Evolutionary conservation across 2,329 filamentous ascomycete species (phyloP), one percentile per base, ranked within the genome.

Genomic region (Colletotrichum salicis): DNA sequence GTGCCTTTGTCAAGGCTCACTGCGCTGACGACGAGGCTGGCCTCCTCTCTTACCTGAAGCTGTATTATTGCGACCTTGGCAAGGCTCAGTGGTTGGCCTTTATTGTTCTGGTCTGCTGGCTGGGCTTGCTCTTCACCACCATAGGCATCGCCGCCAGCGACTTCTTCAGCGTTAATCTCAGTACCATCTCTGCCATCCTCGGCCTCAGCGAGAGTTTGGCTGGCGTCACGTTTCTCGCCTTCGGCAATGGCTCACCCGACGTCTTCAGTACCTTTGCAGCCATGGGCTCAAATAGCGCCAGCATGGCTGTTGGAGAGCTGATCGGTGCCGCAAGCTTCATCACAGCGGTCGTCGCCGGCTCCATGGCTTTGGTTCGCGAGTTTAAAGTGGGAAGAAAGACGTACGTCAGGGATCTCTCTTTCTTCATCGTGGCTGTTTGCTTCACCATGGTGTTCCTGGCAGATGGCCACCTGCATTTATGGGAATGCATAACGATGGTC

Each of bases 211-310:
- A 99, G 84, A 98, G 94, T 80, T 88, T 99, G 82, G 95, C 96
- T 0, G 96, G 96, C 45, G 97, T 99, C 33, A 99, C 96, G 0
- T 97, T 99, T 78, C 85, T 99, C 64, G 96, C 96, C 10, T 97
- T 99, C 82, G 96, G 96, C 75, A 99, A 99, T 85, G 96, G 96
- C 64, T 98, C 96, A 73, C 96, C 96, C 2, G 96, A 99, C 82
- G 95, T 99, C 57, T 99, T 99, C 82, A 98, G 95, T 75, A 99
- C 96, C 2, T 98, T 99, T 83, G 96, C 96, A 19, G 97, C 96
- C 76, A 98, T 99, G 94, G 92, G 92, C 78, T 97, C 95, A 29
- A 94, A 98, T 79, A 98, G 95, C 80, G 96, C 96, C n/a, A 97
- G 95, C 84, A 89, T 99, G 86, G 96, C 96, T 1, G 91, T 99